Evolutionary conservation across 257 asterid genomes (phyloP).

Genomic region (Capsicum pubescens): DNA sequence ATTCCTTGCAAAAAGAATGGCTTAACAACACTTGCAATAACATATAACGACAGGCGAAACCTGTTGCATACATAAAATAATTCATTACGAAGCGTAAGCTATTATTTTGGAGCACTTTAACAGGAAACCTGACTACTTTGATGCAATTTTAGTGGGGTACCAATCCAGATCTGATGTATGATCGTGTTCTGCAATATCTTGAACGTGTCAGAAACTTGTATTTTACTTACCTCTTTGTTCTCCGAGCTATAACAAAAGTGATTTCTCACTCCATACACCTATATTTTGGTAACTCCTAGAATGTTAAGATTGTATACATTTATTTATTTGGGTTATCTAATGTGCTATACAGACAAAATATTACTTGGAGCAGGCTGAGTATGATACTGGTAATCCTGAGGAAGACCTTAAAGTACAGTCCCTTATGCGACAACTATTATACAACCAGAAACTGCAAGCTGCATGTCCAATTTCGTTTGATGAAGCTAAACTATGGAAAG

Average conservation of each 20-base stretch:
- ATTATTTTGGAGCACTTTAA: background rate
- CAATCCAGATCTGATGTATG: conserved; percentile 74
- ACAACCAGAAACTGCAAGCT: conserved; percentile 78
- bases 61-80: background rate
- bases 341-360: conserved; percentile 60
- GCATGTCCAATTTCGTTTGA: conserved; percentile 94
- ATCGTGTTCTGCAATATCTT: conserved; percentile 85
- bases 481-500: conserved; percentile 97
- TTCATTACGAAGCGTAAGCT: background rate
- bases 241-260: conserved; percentile 93
- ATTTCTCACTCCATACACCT: conserved; percentile 35
- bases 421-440: conserved; percentile 71
- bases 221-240: conserved; percentile 93
- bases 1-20: background rate
- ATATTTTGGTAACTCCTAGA: conserved; percentile 24
- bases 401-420: conserved; percentile 87
- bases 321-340: conserved; percentile 11
- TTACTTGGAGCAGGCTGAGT: conserved; percentile 95
- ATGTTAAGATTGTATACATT: background rate
- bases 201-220: conserved; percentile 89
- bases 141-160: conserved; percentile 81
- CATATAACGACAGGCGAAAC: background rate
- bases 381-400: conserved; percentile 70
- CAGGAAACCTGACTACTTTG: conserved; percentile 35
- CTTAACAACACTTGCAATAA: background rate